Conservation (phyloP, 2,329 filamentous ascomycete species). For the Onygenales sp. region DNA sequence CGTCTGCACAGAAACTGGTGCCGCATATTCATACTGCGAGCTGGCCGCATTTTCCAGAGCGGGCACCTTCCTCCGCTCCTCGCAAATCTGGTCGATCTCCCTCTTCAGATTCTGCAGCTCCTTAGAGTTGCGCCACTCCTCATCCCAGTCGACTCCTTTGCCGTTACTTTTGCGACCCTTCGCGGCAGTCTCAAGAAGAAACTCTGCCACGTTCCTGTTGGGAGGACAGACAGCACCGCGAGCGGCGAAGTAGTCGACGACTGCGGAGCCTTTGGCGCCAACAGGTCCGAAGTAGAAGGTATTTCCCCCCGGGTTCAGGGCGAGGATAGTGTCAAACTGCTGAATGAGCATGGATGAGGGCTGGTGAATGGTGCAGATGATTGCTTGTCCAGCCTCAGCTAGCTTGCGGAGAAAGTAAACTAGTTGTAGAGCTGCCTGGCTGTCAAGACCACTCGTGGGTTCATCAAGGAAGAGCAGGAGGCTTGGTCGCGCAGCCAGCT, state of each 20-base stretch:
- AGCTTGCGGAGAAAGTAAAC: slow-evolving; percentile 61
- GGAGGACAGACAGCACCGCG: slow-evolving; percentile 58
- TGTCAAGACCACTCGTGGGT: slow-evolving; percentile 61
- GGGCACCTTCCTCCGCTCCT: slow-evolving; percentile 44
- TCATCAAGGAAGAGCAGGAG: slow-evolving; percentile 64
- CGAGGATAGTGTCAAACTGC: slow-evolving; percentile 65
- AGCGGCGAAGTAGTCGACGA: slow-evolving; percentile 58
- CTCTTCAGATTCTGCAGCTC: slow-evolving; percentile 50
- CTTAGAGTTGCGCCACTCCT: slow-evolving; percentile 60
- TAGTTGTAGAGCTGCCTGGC: slow-evolving; percentile 59
- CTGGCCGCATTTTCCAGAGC: slow-evolving; percentile 33
- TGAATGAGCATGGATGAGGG: slow-evolving; percentile 60
- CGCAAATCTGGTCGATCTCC: slow-evolving; percentile 58
- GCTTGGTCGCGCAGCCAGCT: slow-evolving; percentile 59
- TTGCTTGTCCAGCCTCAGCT: slow-evolving; percentile 56
- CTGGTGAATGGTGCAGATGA: slow-evolving; percentile 67
- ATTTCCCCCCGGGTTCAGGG: slow-evolving; percentile 58
- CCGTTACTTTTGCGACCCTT: slow-evolving; percentile 48
- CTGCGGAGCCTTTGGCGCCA: slow-evolving; percentile 53
- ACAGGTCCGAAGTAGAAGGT: slow-evolving; percentile 69
- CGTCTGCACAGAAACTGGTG: slow-evolving; percentile 54
- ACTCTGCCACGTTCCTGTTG: slow-evolving; percentile 57
- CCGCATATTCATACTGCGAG: slow-evolving; percentile 52
- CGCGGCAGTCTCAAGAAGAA: slow-evolving; percentile 56
- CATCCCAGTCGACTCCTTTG: slow-evolving; percentile 59